Evolutionary conservation across 2,329 filamentous ascomycete genomes (phyloP).

Genomic region (Aspergillus calidoustus): DNA sequence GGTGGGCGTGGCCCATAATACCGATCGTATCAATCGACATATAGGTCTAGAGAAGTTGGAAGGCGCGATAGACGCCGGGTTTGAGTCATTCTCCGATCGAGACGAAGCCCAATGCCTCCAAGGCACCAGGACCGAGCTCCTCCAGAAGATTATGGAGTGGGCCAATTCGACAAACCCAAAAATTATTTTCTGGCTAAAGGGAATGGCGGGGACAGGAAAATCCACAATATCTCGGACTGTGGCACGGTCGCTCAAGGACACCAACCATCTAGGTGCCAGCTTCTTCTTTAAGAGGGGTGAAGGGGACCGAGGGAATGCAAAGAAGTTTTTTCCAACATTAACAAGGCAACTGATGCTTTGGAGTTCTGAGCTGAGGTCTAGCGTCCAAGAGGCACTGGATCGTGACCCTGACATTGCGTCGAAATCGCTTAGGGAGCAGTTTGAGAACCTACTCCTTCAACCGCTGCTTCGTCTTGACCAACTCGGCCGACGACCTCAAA

Average conservation of each 20-base stretch:
- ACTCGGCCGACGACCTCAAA: not conserved
- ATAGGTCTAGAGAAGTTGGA: not conserved
- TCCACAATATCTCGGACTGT: conserved; percentile 40
- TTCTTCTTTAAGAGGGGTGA: conserved; percentile 55
- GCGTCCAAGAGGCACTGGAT: conserved; percentile 27
- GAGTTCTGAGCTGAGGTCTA: conserved; percentile 32
- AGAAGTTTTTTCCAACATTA: conserved; percentile 46
- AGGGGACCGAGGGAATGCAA: conserved; percentile 41
- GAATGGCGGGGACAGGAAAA: conserved; percentile 42
- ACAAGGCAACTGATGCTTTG: conserved; percentile 33
- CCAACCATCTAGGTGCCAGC: conserved; percentile 26
- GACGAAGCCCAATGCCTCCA: conserved; percentile 26
- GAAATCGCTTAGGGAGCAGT: conserved; percentile 34
- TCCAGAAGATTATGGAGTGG: conserved; percentile 29
- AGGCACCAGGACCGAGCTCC: conserved; percentile 28
- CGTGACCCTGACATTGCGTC: conserved; percentile 30
- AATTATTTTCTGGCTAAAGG: conserved; percentile 44
- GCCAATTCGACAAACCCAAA: conserved; percentile 22
- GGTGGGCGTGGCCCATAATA: no score
- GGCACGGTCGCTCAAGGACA: conserved; percentile 28
- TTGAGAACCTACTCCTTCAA: conserved; percentile 32
- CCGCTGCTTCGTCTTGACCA: conserved; percentile 22
- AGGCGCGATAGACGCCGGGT: conserved; percentile 15
- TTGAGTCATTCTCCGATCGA: conserved; percentile 20
- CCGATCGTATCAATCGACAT: not conserved